Base-by-base conservation (phyloP, 176 grass and related monocot species). In the Eleusine coracana region DNA sequence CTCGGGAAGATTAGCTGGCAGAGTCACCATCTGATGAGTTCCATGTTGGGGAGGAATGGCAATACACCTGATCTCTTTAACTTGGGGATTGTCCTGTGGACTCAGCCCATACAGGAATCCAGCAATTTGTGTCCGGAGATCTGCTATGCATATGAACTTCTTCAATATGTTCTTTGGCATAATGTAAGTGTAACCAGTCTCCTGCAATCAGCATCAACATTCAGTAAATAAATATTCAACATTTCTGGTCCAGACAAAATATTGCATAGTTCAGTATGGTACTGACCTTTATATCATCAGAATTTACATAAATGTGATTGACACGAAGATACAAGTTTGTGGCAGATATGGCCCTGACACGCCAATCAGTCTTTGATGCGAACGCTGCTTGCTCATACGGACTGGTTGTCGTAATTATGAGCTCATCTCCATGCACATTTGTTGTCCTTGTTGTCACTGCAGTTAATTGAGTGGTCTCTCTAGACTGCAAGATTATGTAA, bases 91-190 rank as follows among this genome's bases (percentile, higher is more conserved):
- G 86, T 98, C 96, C 79, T 95, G 96, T 3, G 96, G 96, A 54
- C 96, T 99, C 28, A 99, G 36, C n/a, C 93, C 91, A 75, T 96
- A 99, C 11, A 99, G 81, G 66, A 95, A 99, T 62, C 93, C 93
- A 48, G 93, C 25, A 45, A 93, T 93, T 66, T 99, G 96, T 82
- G 96, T 98, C 68, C 96, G 78, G 13, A 98, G 75, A 93, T 98
- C 96, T 71, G 96, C 96, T 88, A 98, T 90, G 96, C 96, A 98
- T 78, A 98, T 98, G 78, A 98, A 98, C 78, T 98, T 98, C 85
- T 98, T 98, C 62, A 98, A 88, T 90, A 98, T 93, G 73, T 98
- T 98, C 87, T 98, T 98, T 7, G 96, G 96, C 96, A 98, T 98
- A 79, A 98, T 98, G 83, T 98, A 98, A 71, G 96, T 98, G 83